Conservation (phyloP, 345 rosid species). For the Aquilaria sinensis region DNA sequence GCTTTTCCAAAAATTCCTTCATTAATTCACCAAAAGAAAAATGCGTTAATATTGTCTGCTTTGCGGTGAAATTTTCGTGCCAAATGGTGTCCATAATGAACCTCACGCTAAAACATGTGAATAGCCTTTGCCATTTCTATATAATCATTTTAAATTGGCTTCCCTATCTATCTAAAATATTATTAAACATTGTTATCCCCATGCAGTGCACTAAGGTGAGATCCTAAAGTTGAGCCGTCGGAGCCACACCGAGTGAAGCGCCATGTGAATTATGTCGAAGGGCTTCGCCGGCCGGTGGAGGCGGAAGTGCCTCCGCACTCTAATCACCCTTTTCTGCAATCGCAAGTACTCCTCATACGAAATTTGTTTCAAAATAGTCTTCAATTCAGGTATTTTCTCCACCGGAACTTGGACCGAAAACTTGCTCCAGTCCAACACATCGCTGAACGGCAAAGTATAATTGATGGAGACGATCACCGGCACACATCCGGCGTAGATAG, state of each 20-base stretch:
- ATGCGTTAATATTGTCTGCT: too few relatives aligned
- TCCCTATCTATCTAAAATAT: too few relatives aligned
- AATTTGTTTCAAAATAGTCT: constrained; percentile 33
- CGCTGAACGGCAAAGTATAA: constrained; percentile 47
- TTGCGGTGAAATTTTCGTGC: too few relatives aligned
- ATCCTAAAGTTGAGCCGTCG: constrained; percentile 45
- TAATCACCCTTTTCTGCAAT: constrained; percentile 32
- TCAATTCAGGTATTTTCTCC: constrained; percentile 35
- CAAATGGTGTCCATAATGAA: too few relatives aligned
- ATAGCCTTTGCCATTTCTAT: too few relatives aligned
- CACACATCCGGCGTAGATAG: constrained; percentile 44
- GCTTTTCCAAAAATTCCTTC: too few relatives aligned
- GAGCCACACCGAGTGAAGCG: constrained; percentile 58
- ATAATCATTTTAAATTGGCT: too few relatives aligned
- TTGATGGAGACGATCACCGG: constrained; percentile 43
- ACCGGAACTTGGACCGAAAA: constrained; percentile 35
- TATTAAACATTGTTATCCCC: too few relatives aligned
- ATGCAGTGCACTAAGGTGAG: too few relatives aligned
- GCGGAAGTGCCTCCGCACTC: constrained; percentile 40
- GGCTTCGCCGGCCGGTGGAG: constrained; percentile 51
- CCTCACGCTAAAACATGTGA: too few relatives aligned
- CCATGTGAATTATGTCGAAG: constrained; percentile 53
- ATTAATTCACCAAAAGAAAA: too few relatives aligned
- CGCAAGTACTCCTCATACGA: constrained; percentile 19
- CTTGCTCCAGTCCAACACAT: constrained; percentile 50